Evolutionary conservation across 768 basidiomycete genomes (phyloP).

Genomic region (Mycena rosella): DNA sequence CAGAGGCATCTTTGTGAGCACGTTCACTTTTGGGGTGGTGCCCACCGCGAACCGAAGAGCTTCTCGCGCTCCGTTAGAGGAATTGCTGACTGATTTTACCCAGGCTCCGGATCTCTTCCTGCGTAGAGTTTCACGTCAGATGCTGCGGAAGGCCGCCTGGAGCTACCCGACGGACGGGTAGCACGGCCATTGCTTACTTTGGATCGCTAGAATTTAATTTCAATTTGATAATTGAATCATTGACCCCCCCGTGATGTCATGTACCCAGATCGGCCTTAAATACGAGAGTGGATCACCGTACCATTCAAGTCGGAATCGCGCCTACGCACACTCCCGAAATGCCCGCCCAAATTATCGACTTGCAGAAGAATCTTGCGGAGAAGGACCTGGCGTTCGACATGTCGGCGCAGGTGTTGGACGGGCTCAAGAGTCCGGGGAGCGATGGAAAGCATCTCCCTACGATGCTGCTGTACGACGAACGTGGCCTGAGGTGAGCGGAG

Average conservation of each 20-base stretch:
- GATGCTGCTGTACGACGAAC: constrained; percentile 74
- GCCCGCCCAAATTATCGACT: constrained; percentile 64
- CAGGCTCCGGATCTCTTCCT: no score
- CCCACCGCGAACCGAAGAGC: neutral
- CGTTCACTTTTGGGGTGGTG: no score
- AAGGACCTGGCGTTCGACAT: constrained; percentile 46
- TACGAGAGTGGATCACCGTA: neutral
- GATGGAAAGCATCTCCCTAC: constrained; percentile 30
- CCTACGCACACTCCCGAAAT: constrained; percentile 40
- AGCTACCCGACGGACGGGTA: no score
- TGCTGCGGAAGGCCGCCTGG: constrained; percentile 4
- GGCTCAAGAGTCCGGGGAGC: constrained; percentile 9
- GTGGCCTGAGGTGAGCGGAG: constrained; percentile 66
- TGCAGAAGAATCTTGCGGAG: constrained; percentile 53
- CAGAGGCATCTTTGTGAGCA: neutral
- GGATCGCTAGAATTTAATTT: constrained; percentile 12
- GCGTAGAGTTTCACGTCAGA: no score
- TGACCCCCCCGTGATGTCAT: constrained; percentile 34
- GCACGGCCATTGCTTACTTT: neutral
- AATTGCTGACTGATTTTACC: constrained; percentile 3
- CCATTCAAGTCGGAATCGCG: constrained; percentile 1
- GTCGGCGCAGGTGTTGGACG: constrained; percentile 24
- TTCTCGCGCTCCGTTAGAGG: constrained; percentile 10
- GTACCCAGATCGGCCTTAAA: constrained; percentile 19
- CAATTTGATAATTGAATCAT: neutral